A percentile compares a stretch with the other conserved stretches of the same genome.
Evolutionary conservation across 805 yeast genomes (phyloP).

Genomic region (Yueomyces sinensis): DNA sequence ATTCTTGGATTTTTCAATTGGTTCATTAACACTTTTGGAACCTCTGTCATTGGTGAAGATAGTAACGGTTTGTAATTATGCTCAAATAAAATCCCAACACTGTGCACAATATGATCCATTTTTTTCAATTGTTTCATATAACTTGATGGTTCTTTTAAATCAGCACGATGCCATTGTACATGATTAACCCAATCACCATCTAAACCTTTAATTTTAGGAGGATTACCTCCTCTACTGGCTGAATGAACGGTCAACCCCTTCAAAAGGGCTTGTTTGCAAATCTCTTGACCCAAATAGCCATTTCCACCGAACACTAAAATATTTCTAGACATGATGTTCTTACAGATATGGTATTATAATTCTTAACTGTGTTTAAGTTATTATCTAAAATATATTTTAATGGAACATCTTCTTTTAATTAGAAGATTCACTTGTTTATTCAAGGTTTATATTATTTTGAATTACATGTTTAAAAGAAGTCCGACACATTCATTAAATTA

Average conservation of each 20-base stretch:
- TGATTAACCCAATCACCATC: constrained; percentile 37
- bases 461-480: too few relatives aligned
- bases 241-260: constrained; percentile 58
- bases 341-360: too few relatives aligned
- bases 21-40: not conserved
- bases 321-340: too few relatives aligned
- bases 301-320: constrained; percentile 75
- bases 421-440: too few relatives aligned
- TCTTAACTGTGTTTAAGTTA: too few relatives aligned
- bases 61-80: constrained; percentile 50
- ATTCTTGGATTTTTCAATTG: too few relatives aligned
- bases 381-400: too few relatives aligned
- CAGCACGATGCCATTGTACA: constrained; percentile 55
- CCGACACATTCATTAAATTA: too few relatives aligned
- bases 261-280: constrained; percentile 54
- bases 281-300: constrained; percentile 65
- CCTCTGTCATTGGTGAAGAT: constrained; percentile 9
- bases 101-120: constrained; percentile 63
- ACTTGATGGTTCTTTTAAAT: constrained; percentile 51
- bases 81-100: constrained; percentile 67
- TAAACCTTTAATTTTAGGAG: constrained; percentile 25
- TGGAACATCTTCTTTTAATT: too few relatives aligned
- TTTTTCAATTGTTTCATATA: constrained; percentile 35
- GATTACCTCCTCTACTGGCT: constrained; percentile 49
- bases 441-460: too few relatives aligned